These are phyloP conservation scores for Xylaria bambusicola DNA, from an alignment of 495 filamentous ascomycete genomes.

Conservation along the genomic window DNA sequence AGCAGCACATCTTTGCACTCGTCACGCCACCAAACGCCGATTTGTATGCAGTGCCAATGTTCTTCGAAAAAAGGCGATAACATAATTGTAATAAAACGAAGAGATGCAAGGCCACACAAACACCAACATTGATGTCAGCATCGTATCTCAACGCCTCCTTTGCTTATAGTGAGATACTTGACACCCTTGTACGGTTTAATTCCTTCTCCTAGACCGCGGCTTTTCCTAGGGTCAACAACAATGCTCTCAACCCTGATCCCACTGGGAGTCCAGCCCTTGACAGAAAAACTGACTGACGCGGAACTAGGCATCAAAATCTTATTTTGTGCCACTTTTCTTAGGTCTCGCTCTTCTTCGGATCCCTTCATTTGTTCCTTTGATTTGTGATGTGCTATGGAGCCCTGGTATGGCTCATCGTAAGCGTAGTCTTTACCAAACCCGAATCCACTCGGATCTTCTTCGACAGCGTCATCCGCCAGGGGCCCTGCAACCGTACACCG, in stretches of 20 bases:
- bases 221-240: slow-evolving; percentile 79
- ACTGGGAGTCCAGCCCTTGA: slow-evolving; percentile 93
- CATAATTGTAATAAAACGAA: too few relatives aligned
- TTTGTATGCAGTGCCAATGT: slow-evolving; percentile 27
- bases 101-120: too few relatives aligned
- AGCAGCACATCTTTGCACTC: too few relatives aligned
- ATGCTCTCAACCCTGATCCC: slow-evolving; percentile 92
- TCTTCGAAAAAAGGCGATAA: too few relatives aligned
- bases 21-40: slow-evolving; percentile 28
- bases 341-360: slow-evolving; percentile 47
- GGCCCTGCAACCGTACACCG: slow-evolving; percentile 78
- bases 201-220: slow-evolving; percentile 80
- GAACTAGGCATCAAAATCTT: slow-evolving; percentile 88
- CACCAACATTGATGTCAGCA: slow-evolving; percentile 51
- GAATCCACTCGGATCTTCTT: slow-evolving; percentile 54
- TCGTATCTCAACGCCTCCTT: slow-evolving; percentile 77
- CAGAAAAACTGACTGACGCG: slow-evolving; percentile 82
- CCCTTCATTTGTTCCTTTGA: slow-evolving; percentile 43
- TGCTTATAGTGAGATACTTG: slow-evolving; percentile 92
- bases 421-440: slow-evolving; percentile 58
- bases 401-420: slow-evolving; percentile 63
- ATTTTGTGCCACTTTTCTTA: slow-evolving; percentile 64
- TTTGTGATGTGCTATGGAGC: slow-evolving; percentile 31
- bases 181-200: slow-evolving; percentile 97
- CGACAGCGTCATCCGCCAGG: slow-evolving; percentile 60